These are phyloP conservation scores for Lactifluus volemus DNA, from an alignment of 768 basidiomycete species.

Conservation along the genomic window DNA sequence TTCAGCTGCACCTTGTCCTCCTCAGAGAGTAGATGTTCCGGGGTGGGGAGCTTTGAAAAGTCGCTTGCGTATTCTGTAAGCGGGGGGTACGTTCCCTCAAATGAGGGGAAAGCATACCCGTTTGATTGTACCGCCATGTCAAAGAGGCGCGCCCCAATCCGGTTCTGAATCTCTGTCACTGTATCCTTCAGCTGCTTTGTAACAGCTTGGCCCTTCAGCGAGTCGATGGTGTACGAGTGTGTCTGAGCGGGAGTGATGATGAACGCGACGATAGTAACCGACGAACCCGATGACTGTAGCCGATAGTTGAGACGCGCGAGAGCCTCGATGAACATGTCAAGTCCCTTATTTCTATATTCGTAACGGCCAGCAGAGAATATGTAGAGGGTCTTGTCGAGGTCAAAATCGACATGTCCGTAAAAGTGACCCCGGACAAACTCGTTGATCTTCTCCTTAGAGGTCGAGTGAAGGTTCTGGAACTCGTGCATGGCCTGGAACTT, in stretches of 20 bases:
- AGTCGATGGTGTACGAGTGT: conserved; percentile 95
- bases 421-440: conserved; percentile 98
- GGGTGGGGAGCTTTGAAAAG: conserved; percentile 61
- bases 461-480: conserved; percentile 92
- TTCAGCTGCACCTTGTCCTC: conserved; percentile 95
- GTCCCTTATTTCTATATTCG: conserved; percentile 98
- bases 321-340: conserved; percentile 98
- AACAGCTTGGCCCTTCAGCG: conserved; percentile 94
- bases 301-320: conserved; percentile 77
- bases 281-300: conserved; percentile 54
- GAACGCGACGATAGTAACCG: conserved; percentile 89
- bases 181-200: conserved; percentile 95
- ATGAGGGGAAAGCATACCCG: conserved; percentile 44
- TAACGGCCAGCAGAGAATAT: conserved; percentile 99
- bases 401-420: conserved; percentile 96
- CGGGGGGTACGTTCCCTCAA: background rate
- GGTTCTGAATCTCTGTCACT: conserved; percentile 89
- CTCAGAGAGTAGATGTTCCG: conserved; percentile 71
- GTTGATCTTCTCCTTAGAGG: conserved; percentile 94
- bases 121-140: conserved; percentile 91
- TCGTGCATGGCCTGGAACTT: conserved; percentile 99
- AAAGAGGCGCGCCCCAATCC: conserved; percentile 86
- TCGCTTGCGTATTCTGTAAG: conserved; percentile 37
- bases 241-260: conserved; percentile 98
- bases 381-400: conserved; percentile 86